phyloP scores from a whole-genome alignment of 2,329 filamentous ascomycete genomes.

The Cadophora luteo-olivacea region DNA sequence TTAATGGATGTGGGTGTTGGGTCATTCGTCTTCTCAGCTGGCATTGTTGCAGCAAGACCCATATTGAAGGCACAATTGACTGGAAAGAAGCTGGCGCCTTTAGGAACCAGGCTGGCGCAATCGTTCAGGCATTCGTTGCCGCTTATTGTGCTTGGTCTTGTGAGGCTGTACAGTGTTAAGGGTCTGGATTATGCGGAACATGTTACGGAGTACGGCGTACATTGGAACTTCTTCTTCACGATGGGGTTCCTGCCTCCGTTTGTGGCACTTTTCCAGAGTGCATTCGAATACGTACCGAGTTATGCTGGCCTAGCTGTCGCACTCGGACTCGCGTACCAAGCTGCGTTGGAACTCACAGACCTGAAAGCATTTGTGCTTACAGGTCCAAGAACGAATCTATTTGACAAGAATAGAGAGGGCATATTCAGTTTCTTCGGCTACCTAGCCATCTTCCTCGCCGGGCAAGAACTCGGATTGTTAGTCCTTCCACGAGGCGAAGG shows the following conservation, averaged over 20 bases:
- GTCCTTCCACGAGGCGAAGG: constrained; percentile 69
- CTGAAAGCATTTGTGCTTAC: constrained; percentile 84
- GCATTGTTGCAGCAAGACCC: constrained; percentile 85
- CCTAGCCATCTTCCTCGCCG: constrained; percentile 90
- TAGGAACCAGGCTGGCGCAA: constrained; percentile 64
- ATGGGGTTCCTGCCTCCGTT: constrained; percentile 88
- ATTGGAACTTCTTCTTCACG: constrained; percentile 99
- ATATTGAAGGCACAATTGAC: constrained; percentile 73
- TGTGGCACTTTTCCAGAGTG: constrained; percentile 80
- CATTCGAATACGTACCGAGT: constrained; percentile 73
- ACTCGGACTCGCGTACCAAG: constrained; percentile 74
- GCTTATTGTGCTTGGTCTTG: constrained; percentile 77
- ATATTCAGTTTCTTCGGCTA: constrained; percentile 96
- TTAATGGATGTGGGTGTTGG: constrained; percentile 98
- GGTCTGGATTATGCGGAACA: constrained; percentile 96
- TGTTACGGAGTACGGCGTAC: constrained; percentile 95
- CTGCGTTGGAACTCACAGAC: constrained; percentile 75
- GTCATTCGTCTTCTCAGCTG: constrained; percentile 94
- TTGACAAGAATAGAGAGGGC: constrained; percentile 93
- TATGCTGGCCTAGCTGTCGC: constrained; percentile 77
- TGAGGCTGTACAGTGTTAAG: constrained; percentile 89
- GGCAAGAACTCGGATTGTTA: constrained; percentile 82
- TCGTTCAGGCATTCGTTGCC: constrained; percentile 84
- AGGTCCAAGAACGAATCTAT: constrained; percentile 76
- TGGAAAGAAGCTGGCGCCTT: constrained; percentile 52